Conservation (phyloP, 164 flowering plant genomes). For the Vitis labrusca region DNA sequence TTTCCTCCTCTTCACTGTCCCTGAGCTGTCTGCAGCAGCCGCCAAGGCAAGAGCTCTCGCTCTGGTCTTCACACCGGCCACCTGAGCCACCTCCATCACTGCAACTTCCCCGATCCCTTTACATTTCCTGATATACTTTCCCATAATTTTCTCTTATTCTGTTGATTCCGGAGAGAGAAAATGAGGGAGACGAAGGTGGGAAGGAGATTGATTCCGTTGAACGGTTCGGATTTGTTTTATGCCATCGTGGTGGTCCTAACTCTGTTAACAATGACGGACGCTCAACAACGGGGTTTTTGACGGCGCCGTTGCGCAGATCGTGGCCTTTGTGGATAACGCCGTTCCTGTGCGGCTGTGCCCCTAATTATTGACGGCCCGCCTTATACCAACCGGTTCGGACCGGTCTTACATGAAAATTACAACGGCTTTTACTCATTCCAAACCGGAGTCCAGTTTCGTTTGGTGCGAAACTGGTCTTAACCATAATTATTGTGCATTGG, state of each 20-base stretch:
- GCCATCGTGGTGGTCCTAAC: slow-evolving; percentile 20
- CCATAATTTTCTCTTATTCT: background rate
- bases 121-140: slow-evolving; percentile 24
- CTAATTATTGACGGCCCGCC: too few relatives aligned
- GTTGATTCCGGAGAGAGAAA: slow-evolving; percentile 10
- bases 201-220: slow-evolving; percentile 5
- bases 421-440: background rate
- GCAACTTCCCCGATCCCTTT: slow-evolving; percentile 27
- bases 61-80: slow-evolving; percentile 28
- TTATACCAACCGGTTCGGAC: background rate
- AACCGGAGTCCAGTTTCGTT: background rate
- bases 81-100: slow-evolving; percentile 34
- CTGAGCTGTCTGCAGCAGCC: slow-evolving; percentile 3
- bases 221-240: slow-evolving; percentile 25
- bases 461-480: slow-evolving; percentile 1
- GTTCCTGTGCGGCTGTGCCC: background rate
- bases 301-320: slow-evolving; percentile 42
- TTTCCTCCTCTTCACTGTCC: slow-evolving; percentile 21
- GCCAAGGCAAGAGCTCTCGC: slow-evolving; percentile 28
- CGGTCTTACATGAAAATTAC: background rate
- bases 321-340: background rate
- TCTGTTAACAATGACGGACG: slow-evolving; percentile 33
- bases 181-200: slow-evolving; percentile 10
- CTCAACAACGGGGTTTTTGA: slow-evolving; percentile 29
- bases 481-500: background rate